Base-by-base conservation (phyloP, 2,329 filamentous ascomycete species). In the Aureobasidium sp. region DNA sequence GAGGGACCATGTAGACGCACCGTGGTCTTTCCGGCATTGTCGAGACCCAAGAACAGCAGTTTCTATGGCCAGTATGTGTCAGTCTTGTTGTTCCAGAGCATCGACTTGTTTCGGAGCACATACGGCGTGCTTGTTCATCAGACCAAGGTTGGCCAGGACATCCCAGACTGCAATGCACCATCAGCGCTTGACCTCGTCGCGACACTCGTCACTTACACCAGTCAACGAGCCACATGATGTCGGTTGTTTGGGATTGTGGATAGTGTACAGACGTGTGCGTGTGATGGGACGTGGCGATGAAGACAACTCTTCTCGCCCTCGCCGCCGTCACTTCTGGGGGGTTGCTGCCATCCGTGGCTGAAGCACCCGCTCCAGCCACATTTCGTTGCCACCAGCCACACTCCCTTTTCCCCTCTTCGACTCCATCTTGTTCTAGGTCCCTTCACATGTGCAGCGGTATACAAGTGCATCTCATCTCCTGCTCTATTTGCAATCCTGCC, bases 1-100 rank as follows among this genome's bases (percentile, higher is more conserved):
- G 3, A 19, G 4, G 14, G 3, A 3, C 17, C n/a, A n/a, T 41
- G 56, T 14, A 35, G 24, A 53, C 65, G 55, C 63, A 68, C 66
- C 39, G 90, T 95, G 51, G 90, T 95, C 79, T 95, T 95, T 73
- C 90, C 90, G 48, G 90, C 90, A 75, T 95, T 95, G 71, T 95
- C 90, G 58, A 95, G 84, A 63, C 90, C 90, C 59, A 95, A 83
- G 76, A 95, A 95, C 55, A 95, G 81, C 56, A 95, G 81, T 81
- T 95, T 95, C 55, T 59, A 30, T 19, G 10, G 2, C 22, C 35
- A n/a, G 29, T 14, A 11, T 7, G 16, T 25, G 29, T 51, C 48
- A 55, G 42, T 27, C 29, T 1, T 2, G 11, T 34, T 17, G 17
- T 34, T 29, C 6, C 17, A 30, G 34, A 17, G 1, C 8, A 4